These are phyloP conservation scores for Lactifluus rugatus DNA, from an alignment of 768 basidiomycete species.

Conservation along the genomic window DNA sequence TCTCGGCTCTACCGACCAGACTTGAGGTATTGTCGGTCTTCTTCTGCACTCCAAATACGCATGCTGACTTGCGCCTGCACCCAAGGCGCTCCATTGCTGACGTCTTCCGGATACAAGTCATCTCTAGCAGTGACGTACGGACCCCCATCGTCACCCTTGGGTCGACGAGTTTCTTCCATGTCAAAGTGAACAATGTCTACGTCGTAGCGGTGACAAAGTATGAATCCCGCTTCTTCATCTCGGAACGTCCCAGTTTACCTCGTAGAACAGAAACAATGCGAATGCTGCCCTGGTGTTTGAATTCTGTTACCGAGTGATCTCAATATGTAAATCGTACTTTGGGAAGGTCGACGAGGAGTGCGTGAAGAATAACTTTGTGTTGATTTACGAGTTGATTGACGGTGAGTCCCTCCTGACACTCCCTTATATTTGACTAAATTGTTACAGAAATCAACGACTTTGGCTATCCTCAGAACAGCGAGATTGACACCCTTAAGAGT, in stretches of 20 bases:
- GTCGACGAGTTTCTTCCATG: constrained; percentile 98
- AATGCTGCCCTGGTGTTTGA: constrained; percentile 98
- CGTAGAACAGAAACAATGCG: constrained; percentile 66
- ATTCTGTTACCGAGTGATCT: constrained; percentile 93
- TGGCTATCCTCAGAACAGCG: constrained; percentile 98
- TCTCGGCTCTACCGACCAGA: constrained; percentile 93
- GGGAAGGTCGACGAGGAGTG: constrained; percentile 97
- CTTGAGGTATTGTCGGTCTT: constrained; percentile 58
- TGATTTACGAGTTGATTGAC: constrained; percentile 97
- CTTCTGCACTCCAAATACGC: neutral
- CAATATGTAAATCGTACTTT: constrained; percentile 92
- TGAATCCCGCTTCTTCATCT: constrained; percentile 22
- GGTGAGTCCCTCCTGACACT: constrained; percentile 39
- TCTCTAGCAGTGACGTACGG: constrained; percentile 93
- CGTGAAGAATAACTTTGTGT: constrained; percentile 97
- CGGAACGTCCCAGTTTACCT: neutral
- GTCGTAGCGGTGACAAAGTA: constrained; percentile 94
- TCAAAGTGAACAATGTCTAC: constrained; percentile 90
- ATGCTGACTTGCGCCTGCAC: neutral
- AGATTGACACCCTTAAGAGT: constrained; percentile 93
- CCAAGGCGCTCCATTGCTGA: constrained; percentile 89
- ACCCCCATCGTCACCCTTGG: constrained; percentile 97
- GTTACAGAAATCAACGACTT: constrained; percentile 92
- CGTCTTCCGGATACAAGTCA: constrained; percentile 97
- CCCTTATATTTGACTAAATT: neutral